Conservation (phyloP, 2,329 filamentous ascomycete species). For the Diaporthe helianthi region DNA sequence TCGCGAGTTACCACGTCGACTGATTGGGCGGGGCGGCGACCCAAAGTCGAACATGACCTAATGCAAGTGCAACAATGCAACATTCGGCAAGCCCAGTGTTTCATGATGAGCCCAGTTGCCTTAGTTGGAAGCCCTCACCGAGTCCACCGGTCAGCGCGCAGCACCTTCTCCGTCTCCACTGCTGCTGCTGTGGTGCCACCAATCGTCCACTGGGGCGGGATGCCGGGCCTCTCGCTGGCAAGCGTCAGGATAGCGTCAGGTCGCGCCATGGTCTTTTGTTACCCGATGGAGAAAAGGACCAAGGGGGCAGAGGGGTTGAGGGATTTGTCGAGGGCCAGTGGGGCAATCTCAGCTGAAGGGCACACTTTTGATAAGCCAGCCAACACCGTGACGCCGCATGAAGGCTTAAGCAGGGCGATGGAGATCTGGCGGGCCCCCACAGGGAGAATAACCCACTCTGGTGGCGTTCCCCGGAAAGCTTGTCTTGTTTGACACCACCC, state of each 20-base stretch:
- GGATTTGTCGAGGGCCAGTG: not conserved
- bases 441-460: not conserved
- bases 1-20: not conserved
- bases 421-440: not conserved
- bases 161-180: not conserved
- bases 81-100: not conserved
- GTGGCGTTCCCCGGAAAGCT: slow-evolving; percentile 16
- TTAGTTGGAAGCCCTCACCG: slow-evolving; percentile 18
- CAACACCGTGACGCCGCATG: too few relatives aligned
- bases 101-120: slow-evolving; percentile 13
- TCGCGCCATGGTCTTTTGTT: not conserved
- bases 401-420: not conserved
- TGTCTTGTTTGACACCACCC: slow-evolving; percentile 3
- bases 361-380: too few relatives aligned
- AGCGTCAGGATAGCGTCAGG: slow-evolving; percentile 5
- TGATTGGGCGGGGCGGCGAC: not conserved
- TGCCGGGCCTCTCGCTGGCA: not conserved
- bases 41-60: not conserved
- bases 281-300: not conserved
- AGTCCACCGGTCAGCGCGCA: not conserved
- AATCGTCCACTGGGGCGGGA: not conserved
- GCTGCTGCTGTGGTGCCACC: not conserved
- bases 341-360: not conserved
- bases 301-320: not conserved
- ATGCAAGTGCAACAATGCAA: not conserved